Percentiles rank a stretch among this genome's conserved stretches.
Evolutionary conservation across 306 rosid species (phyloP).

Genomic region (Potentilla sterilis): DNA sequence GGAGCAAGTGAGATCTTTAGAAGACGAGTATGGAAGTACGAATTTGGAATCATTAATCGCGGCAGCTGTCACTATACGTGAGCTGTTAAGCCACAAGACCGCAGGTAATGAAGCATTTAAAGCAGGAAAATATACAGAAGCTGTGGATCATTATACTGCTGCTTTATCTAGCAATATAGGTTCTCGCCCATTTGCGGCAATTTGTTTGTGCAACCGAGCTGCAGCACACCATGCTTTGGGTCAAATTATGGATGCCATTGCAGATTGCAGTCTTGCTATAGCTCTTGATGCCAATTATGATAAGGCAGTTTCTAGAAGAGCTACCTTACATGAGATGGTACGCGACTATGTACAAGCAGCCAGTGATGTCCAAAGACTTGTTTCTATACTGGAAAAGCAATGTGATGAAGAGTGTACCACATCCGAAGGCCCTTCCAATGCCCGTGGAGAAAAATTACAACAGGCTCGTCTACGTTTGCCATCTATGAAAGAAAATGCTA

Average conservation of each 20-base stretch:
- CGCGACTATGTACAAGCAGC: constrained; percentile 77
- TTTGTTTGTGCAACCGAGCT: constrained; percentile 89
- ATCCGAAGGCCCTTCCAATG: constrained; percentile 13
- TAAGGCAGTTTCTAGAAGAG: constrained; percentile 93
- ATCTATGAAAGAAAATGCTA: constrained; percentile 63
- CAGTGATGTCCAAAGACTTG: constrained; percentile 58
- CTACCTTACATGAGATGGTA: constrained; percentile 75
- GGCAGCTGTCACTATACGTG: constrained; percentile 58
- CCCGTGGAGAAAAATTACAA: constrained; percentile 51
- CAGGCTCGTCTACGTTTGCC: constrained; percentile 52
- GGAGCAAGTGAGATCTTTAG: constrained; percentile 37
- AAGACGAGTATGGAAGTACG: constrained; percentile 42
- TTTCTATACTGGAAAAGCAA: constrained; percentile 57
- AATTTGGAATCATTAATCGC: constrained; percentile 37
- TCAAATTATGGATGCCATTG: constrained; percentile 85
- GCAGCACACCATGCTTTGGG: constrained; percentile 88
- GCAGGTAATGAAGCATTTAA: constrained; percentile 77
- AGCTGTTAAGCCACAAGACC: constrained; percentile 54
- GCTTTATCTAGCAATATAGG: constrained; percentile 69
- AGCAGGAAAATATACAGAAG: constrained; percentile 62
- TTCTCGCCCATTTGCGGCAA: constrained; percentile 78
- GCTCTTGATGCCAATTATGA: constrained; percentile 75
- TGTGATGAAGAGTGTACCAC: constrained; percentile 38
- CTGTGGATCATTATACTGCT: constrained; percentile 70
- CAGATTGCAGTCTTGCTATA: constrained; percentile 87